A percentile compares a stretch with the other conserved stretches of the same genome.
These are phyloP conservation scores for Pyrus pyrifolia DNA, from an alignment of 306 rosid species.

Conservation along the genomic window DNA sequence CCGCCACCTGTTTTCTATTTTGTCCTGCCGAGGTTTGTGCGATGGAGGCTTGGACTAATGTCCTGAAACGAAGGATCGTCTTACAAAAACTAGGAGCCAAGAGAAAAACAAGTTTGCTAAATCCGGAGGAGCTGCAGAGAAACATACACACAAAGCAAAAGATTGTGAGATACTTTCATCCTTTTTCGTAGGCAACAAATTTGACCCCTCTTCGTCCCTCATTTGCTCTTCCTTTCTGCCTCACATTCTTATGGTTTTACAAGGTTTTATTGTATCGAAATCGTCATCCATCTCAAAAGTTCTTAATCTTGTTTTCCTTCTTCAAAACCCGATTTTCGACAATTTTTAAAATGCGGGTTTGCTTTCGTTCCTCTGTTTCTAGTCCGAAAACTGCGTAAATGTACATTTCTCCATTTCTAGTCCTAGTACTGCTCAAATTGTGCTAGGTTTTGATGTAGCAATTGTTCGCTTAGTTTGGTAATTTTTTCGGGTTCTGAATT, in stretches of 20 bases:
- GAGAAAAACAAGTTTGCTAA: constrained; percentile 32
- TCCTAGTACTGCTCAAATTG: neutral
- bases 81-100: constrained; percentile 14
- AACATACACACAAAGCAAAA: constrained; percentile 8
- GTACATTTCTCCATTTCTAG: neutral
- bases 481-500: neutral
- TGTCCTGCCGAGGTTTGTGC: constrained; percentile 19
- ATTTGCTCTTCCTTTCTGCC: constrained; percentile 17
- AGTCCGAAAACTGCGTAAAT: neutral
- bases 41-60: constrained; percentile 3
- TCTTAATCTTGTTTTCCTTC: neutral
- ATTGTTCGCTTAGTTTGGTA: neutral
- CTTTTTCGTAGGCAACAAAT: constrained; percentile 13
- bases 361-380: neutral
- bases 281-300: neutral
- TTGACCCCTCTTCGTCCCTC: constrained; percentile 26
- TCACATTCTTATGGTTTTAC: constrained; percentile 11
- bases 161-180: constrained; percentile 19
- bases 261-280: neutral
- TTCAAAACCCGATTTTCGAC: neutral
- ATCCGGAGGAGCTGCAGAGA: constrained; percentile 15
- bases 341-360: neutral
- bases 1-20: constrained; percentile 17
- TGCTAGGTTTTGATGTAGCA: neutral
- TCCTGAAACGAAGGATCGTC: constrained; percentile 57